Evolutionary conservation across 2,329 filamentous ascomycete species (phyloP).

Genomic region (Juglanconis sp.): DNA sequence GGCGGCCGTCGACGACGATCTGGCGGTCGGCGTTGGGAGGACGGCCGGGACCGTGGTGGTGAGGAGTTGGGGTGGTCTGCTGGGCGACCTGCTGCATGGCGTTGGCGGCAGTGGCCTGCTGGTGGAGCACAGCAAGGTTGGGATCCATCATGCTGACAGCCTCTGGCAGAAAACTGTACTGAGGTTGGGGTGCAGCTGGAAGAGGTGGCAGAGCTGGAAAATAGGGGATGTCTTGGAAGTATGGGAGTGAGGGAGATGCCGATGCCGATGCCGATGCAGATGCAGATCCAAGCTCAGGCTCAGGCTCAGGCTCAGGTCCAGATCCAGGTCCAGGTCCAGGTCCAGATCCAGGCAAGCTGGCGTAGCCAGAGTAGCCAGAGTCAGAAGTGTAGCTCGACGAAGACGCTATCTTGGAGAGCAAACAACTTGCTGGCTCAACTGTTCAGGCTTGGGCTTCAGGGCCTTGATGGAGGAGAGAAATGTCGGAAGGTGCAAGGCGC

Average conservation of each 20-base stretch:
- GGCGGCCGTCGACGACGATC: constrained; percentile 15
- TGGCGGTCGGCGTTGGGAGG: constrained; percentile 16
- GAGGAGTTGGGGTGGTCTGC: constrained; percentile 2
- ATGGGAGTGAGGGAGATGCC: too few species aligned
- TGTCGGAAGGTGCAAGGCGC: neutral
- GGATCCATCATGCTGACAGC: constrained; percentile 11
- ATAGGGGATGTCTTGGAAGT: neutral
- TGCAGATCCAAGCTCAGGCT: neutral
- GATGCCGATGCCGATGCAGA: too few species aligned
- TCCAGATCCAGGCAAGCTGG: neutral
- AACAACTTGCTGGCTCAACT: neutral
- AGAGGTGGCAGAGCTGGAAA: neutral
- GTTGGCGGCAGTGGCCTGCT: constrained; percentile 15
- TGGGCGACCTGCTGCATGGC: constrained; percentile 13
- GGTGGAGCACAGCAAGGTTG: constrained; percentile 10
- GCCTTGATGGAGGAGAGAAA: neutral
- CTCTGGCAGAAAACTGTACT: neutral
- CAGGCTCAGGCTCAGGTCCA: neutral
- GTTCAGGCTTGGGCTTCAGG: neutral
- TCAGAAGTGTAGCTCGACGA: neutral
- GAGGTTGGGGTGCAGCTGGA: neutral
- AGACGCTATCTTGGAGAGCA: neutral
- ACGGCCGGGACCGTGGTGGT: constrained; percentile 12
- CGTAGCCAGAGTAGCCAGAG: neutral
- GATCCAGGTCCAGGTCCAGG: neutral